Conservation (phyloP, 2,329 filamentous ascomycete species). For the Claviceps pazoutovae region DNA sequence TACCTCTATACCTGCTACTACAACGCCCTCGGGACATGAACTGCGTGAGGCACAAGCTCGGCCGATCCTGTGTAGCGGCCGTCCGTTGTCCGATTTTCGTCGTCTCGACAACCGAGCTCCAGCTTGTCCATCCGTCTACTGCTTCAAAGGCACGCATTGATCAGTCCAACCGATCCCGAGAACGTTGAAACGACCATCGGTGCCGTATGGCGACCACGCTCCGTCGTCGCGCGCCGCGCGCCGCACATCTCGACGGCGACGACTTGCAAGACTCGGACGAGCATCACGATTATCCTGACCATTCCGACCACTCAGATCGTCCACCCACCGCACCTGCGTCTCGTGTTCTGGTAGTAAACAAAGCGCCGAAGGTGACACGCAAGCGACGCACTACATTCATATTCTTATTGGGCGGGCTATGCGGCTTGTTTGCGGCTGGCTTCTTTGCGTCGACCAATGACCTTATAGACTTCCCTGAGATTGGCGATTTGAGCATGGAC, state of each 20-base stretch:
- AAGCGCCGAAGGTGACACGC: constrained; percentile 31
- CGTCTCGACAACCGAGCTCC: background rate
- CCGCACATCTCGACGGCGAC: constrained; percentile 10
- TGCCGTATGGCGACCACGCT: constrained; percentile 15
- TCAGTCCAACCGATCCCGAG: background rate
- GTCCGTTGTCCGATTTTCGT: background rate
- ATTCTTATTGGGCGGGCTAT: constrained; percentile 78
- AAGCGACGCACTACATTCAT: constrained; percentile 71
- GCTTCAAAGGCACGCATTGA: background rate
- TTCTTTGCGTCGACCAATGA: constrained; percentile 86
- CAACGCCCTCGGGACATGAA: background rate
- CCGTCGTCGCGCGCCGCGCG: constrained; percentile 18
- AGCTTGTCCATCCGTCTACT: background rate
- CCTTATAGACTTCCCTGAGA: constrained; percentile 64
- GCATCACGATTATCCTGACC: constrained; percentile 5
- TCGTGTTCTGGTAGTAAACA: constrained; percentile 30
- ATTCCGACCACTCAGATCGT: constrained; percentile 10
- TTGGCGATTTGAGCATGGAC: constrained; percentile 67
- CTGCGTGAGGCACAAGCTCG: background rate
- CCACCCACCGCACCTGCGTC: constrained; percentile 13
- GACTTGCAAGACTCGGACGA: constrained; percentile 16
- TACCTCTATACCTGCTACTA: background rate
- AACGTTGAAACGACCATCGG: background rate
- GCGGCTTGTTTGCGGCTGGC: constrained; percentile 74
- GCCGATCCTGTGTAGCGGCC: background rate